phyloP scores from a whole-genome alignment of 2,329 filamentous ascomycete species.

The Rachicladosporium sp. region DNA sequence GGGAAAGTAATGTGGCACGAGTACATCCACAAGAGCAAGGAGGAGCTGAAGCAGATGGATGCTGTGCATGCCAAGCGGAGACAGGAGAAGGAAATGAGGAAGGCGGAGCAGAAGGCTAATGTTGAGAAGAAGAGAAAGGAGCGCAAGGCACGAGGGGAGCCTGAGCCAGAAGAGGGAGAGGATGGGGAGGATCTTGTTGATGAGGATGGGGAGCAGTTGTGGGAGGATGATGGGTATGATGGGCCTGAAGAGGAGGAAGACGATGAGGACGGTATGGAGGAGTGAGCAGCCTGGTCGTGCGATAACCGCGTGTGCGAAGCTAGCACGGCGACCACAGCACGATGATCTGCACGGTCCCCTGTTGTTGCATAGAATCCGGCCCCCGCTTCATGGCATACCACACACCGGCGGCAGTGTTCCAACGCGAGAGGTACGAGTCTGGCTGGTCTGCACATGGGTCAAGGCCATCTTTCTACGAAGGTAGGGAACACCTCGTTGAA shows the following conservation, averaged over 20 bases:
- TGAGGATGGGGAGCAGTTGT: conserved; percentile 42
- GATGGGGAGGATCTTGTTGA: conserved; percentile 34
- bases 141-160: conserved; percentile 32
- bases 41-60: conserved; percentile 68
- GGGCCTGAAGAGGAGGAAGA: conserved; percentile 26
- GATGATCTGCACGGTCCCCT: no score
- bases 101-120: conserved; percentile 76
- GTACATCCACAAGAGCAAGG: conserved; percentile 71
- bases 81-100: conserved; percentile 70
- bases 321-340: no score
- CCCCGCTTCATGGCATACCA: no score
- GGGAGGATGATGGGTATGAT: conserved; percentile 36
- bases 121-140: conserved; percentile 72
- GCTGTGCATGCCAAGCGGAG: conserved; percentile 67
- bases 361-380: no score
- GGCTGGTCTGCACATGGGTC: no score
- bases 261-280: conserved; percentile 7
- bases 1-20: conserved; percentile 98
- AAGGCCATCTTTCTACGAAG: no score
- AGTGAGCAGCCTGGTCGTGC: not conserved
- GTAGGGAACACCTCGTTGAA: no score
- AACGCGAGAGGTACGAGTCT: no score
- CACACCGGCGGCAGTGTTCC: no score
- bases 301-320: no score
- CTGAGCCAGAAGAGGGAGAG: conserved; percentile 28